Evolutionary conservation across 495 filamentous ascomycete species (phyloP).

Genomic region (Arthonia radiata): DNA sequence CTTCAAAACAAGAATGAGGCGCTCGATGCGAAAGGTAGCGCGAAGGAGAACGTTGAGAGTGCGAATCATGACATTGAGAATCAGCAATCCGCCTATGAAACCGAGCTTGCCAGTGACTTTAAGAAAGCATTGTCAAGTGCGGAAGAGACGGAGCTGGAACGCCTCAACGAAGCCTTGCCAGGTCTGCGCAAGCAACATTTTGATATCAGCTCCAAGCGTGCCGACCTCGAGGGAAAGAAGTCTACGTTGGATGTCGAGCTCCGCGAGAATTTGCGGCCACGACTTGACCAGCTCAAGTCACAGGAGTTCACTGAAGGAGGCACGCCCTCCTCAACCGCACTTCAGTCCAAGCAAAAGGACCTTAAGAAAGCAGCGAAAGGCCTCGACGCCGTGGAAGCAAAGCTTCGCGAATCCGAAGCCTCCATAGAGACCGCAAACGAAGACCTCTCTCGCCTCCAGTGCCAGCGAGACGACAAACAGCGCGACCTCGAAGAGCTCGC

Average conservation of each 20-base stretch:
- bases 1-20: slow-evolving; percentile 49
- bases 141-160: slow-evolving; percentile 62
- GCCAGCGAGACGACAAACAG: slow-evolving; percentile 39
- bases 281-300: slow-evolving; percentile 64
- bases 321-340: slow-evolving; percentile 25
- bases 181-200: slow-evolving; percentile 49
- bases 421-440: slow-evolving; percentile 39
- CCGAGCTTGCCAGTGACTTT: slow-evolving; percentile 64
- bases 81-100: slow-evolving; percentile 44
- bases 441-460: slow-evolving; percentile 33
- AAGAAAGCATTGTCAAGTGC: slow-evolving; percentile 66
- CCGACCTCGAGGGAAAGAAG: slow-evolving; percentile 62
- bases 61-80: slow-evolving; percentile 52
- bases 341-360: slow-evolving; percentile 60
- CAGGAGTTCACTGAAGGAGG: slow-evolving; percentile 47
- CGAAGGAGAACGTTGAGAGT: slow-evolving; percentile 47
- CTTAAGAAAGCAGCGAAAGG: slow-evolving; percentile 48
- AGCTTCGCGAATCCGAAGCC: slow-evolving; percentile 44
- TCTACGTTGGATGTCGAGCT: slow-evolving; percentile 60
- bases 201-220: slow-evolving; percentile 43
- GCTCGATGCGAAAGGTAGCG: slow-evolving; percentile 44
- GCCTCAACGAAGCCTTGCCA: slow-evolving; percentile 38
- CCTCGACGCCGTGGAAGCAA: slow-evolving; percentile 33
- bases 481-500: slow-evolving; percentile 49
- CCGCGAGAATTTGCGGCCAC: slow-evolving; percentile 57